phyloP scores from a whole-genome alignment of 768 basidiomycete genomes.

The Auricularia auricula-judae region DNA sequence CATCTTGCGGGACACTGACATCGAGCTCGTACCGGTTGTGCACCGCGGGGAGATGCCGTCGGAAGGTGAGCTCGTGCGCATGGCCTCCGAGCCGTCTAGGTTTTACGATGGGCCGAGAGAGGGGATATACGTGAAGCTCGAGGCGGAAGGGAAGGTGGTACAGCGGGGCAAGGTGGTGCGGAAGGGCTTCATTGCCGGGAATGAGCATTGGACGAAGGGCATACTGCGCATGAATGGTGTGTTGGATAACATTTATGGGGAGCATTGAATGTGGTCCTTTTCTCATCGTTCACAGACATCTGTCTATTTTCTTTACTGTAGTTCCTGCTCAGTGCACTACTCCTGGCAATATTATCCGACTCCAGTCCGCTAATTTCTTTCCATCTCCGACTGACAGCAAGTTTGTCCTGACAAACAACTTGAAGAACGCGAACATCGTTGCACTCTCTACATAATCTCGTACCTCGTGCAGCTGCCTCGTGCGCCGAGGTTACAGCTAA shows the following conservation, averaged over 20 bases:
- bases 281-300: too few relatives aligned
- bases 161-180: conserved; percentile 46
- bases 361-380: too few relatives aligned
- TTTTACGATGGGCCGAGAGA: conserved; percentile 41
- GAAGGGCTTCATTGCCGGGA: conserved; percentile 50
- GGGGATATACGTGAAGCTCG: conserved; percentile 49
- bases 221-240: conserved; percentile 27
- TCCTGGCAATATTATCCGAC: too few relatives aligned
- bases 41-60: conserved; percentile 31
- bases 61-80: conserved; percentile 26
- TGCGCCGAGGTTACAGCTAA: too few relatives aligned
- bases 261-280: conserved; percentile 17
- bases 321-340: too few relatives aligned
- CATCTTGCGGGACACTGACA: conserved; percentile 28
- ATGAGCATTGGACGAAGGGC: conserved; percentile 48
- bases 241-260: conserved; percentile 25
- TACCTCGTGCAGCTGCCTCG: too few relatives aligned
- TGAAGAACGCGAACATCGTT: too few relatives aligned
- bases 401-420: too few relatives aligned
- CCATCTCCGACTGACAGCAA: too few relatives aligned
- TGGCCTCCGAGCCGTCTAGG: conserved; percentile 35
- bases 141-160: conserved; percentile 28
- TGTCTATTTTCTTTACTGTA: too few relatives aligned
- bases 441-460: too few relatives aligned
- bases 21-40: conserved; percentile 33